These are phyloP conservation scores for Leccinum solheimii DNA, from an alignment of 1,284 basidiomycete genomes.

Conservation along the genomic window DNA sequence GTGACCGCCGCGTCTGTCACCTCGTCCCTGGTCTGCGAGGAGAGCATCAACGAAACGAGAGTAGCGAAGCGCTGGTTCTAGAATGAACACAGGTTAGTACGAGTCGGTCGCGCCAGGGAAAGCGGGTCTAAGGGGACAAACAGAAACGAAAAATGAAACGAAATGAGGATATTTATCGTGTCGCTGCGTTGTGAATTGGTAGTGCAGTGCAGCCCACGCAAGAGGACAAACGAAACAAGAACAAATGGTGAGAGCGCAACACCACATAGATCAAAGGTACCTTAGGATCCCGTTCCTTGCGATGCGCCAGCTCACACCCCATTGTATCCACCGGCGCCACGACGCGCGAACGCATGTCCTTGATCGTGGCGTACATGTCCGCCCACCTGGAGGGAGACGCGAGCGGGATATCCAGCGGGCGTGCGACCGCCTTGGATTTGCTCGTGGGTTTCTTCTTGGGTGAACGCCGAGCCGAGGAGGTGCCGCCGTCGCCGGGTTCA, in stretches of 20 bases:
- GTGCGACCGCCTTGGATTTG: conserved; percentile 47
- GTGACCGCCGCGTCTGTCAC: conserved; percentile 83
- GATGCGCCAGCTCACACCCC: conserved; percentile 78
- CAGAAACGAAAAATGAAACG: neutral
- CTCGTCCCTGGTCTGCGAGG: conserved; percentile 93
- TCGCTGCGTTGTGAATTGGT: neutral
- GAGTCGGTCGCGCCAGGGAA: too few species aligned
- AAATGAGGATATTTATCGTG: neutral
- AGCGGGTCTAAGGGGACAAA: neutral
- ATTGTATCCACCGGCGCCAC: conserved; percentile 90
- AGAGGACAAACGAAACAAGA: neutral
- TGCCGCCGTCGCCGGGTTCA: neutral
- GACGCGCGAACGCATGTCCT: conserved; percentile 71
- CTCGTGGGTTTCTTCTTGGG: conserved; percentile 7
- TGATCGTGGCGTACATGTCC: conserved; percentile 75
- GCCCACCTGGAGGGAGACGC: conserved; percentile 74
- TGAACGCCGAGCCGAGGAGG: neutral
- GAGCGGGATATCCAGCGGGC: conserved; percentile 65
- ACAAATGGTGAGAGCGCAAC: neutral
- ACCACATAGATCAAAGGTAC: conserved; percentile 38
- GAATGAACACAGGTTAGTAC: neutral
- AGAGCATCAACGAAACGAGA: conserved; percentile 92
- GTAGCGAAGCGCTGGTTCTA: conserved; percentile 82
- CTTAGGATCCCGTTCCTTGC: conserved; percentile 63
- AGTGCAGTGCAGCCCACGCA: neutral